Percentiles rank a stretch among this genome's conserved stretches.
These are phyloP conservation scores for Xylaria grammica DNA, from an alignment of 495 filamentous ascomycete genomes.

Conservation along the genomic window DNA sequence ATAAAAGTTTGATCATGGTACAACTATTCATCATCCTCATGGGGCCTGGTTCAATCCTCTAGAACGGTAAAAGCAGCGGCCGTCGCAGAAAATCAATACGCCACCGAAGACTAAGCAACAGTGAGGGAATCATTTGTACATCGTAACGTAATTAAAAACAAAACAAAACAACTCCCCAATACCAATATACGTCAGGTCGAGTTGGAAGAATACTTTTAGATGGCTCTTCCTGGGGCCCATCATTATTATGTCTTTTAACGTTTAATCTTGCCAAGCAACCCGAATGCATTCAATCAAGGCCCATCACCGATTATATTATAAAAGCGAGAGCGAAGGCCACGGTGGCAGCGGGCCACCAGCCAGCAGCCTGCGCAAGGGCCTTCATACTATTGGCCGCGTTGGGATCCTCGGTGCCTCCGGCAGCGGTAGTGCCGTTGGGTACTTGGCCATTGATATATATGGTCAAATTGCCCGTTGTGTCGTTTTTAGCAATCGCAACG, in stretches of 20 bases:
- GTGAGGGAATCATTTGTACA: conserved; percentile 4
- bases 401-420: conserved; percentile 57
- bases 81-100: not conserved
- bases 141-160: not conserved
- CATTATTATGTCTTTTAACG: no score
- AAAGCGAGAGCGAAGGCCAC: conserved; percentile 56
- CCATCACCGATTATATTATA: conserved; percentile 2
- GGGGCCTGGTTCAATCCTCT: not conserved
- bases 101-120: not conserved
- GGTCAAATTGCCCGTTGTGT: conserved; percentile 59
- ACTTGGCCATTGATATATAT: conserved; percentile 87
- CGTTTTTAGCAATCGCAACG: conserved; percentile 69
- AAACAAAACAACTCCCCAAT: conserved; percentile 7
- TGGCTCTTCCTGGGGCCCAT: no score
- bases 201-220: not conserved
- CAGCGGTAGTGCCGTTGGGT: conserved; percentile 79
- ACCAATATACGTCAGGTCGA: not conserved
- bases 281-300: no score
- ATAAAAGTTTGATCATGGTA: not conserved
- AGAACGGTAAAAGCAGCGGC: not conserved
- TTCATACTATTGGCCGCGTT: conserved; percentile 40
- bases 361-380: conserved; percentile 51
- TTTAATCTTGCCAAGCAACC: no score
- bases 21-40: not conserved
- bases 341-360: conserved; percentile 65